Evolutionary conservation across 768 basidiomycete genomes (phyloP), one percentile per base, ranked within the genome.

Genomic region (Naganishia vishniacii): DNA sequence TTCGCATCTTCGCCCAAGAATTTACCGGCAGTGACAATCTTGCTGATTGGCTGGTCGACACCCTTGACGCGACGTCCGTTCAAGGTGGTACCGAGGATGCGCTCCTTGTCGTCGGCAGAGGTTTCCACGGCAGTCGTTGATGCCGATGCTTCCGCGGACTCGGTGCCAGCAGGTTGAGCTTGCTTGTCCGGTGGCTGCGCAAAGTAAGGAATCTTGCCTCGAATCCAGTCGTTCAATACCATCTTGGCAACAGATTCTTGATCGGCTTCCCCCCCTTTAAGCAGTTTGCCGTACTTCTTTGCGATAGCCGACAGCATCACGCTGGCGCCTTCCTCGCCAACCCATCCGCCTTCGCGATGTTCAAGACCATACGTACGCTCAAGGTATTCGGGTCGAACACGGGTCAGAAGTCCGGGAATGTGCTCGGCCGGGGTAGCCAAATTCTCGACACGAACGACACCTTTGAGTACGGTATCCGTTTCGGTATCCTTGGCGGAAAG

Each of bases 201-300:
- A 72, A 97, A 99, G 82, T 86, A 99, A 20, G 95, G 95, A 72
- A 99, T 94, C 70, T 91, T 87, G 8, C 94, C 95, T 48, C 95
- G 82, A 64, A 97, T 91, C 94, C 94, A 97, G 76, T 97, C 95
- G 75, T 86, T 89, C 72, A 99, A 78, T 48, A 98, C 80, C 75
- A 99, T 93, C 80, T 93, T 98, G 31, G 94, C 88, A 29, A 93
- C 91, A 3, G 88, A 84, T 72, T 97, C 89, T 47, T 87, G 75
- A 77, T 95, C 92, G 2, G 94, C 90, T 76, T 98, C 94, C 65
- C 95, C 95, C 51, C 91, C 90, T 72, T 91, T 92, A 66, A 94
- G 81, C 62, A 98, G 80, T 59, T 93, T 86, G 1, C 94, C 94
- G 73, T 88, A 90, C 84, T 88, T 89, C 67, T 88, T 82, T 13